Conservation (phyloP, 805 yeast species). For the Brettanomyces bruxellensis region DNA sequence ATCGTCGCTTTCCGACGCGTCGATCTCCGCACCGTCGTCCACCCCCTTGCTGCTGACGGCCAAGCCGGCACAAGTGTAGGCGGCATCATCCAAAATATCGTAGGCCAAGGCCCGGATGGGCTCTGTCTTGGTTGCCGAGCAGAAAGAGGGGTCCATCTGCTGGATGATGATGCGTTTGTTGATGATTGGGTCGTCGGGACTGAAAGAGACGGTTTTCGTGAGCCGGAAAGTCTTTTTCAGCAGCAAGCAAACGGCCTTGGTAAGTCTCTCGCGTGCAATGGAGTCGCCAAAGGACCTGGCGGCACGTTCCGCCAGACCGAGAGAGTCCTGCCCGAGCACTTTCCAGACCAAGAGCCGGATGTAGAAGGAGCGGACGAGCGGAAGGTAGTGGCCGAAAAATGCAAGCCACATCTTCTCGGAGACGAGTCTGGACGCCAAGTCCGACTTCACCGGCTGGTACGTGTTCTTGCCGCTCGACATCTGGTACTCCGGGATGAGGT, state of each 20-base stretch:
- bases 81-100: constrained; percentile 60
- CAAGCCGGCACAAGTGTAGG: constrained; percentile 30
- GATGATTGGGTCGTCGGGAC: constrained; percentile 30
- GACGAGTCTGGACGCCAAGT: constrained; percentile 47
- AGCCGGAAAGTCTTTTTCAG: constrained; percentile 21
- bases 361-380: constrained; percentile 64
- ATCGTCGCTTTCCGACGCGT: neutral
- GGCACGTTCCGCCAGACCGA: neutral
- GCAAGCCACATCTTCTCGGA: constrained; percentile 41
- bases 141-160: neutral
- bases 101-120: constrained; percentile 47
- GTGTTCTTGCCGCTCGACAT: constrained; percentile 20
- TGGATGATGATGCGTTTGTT: constrained; percentile 39
- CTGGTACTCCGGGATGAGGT: constrained; percentile 38
- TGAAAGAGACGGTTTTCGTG: constrained; percentile 11
- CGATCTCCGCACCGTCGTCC: neutral
- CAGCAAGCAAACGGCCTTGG: constrained; percentile 21
- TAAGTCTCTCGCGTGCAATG: constrained; percentile 7
- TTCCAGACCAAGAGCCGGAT: constrained; percentile 63
- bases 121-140: constrained; percentile 12
- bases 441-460: constrained; percentile 34
- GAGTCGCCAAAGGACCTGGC: constrained; percentile 11
- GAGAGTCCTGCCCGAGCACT: constrained; percentile 26
- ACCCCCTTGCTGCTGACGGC: neutral
- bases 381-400: constrained; percentile 72